Evolutionary conservation across 2,329 filamentous ascomycete species (phyloP), one percentile per base, ranked within the genome.

Genomic region (Microcera coccophila): DNA sequence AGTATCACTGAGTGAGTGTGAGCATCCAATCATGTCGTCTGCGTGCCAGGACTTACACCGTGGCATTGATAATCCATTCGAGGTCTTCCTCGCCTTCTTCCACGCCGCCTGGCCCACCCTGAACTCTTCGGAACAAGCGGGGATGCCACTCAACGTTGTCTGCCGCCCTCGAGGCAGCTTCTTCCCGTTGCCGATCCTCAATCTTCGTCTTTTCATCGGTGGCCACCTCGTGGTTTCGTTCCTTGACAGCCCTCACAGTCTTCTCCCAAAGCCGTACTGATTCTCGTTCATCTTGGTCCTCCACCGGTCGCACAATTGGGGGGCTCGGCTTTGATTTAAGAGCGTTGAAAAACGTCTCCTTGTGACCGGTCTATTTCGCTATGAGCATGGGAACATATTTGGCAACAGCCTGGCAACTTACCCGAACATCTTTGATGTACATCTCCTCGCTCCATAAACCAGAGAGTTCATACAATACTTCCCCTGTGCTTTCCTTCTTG

Each of bases 131-230:
- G 74, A 98, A 98, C 11, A 97, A 76, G 50, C 83, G 82, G 1
- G 93, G 91, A 24, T 82, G 80, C 93, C 93, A 98, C 50, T 95
- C 88, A 7, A 90, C 72, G 11, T 85, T 85, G 10, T 90, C 82
- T 36, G 90, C 84, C 22, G 79, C 79, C 57, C 93, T 78, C 59
- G 81, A 81, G 15, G 90, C 85, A 2, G 93, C 90, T 61, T 96
- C 91, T 50, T 90, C 84, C 59, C 93, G 79, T 66, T 98, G 93
- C 60, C 79, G 82, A 58, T 97, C 91, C 63, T 98, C 93, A 45
- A 98, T 88, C 63, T 85, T 87, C n/a, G 87, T 90, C 72, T 98
- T 98, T 61, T 96, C 91, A 50, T 93, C 87, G 1, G 93, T 98
- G 4, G 93, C 93, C 8, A 85, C 68, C 54, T 88, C 86, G 59